Conservation (phyloP, 2,329 filamentous ascomycete species). For the Xylariaceae sp. region DNA sequence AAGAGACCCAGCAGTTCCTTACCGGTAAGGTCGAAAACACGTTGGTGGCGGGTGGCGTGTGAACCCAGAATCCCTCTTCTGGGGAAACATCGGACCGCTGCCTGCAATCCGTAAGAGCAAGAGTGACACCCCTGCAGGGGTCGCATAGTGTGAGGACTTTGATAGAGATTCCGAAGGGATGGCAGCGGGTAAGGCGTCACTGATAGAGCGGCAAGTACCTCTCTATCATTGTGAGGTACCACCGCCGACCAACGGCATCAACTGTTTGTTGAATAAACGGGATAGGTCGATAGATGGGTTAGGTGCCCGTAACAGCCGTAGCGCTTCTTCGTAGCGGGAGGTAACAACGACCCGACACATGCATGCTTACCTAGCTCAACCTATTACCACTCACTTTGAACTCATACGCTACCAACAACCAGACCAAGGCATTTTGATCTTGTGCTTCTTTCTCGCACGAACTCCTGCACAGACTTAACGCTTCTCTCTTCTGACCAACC, state of each 20-base stretch:
- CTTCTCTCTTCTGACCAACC: neutral
- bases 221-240: no score
- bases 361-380: neutral
- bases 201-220: neutral
- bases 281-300: neutral
- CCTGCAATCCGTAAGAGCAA: no score
- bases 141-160: neutral
- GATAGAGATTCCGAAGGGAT: neutral
- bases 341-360: neutral
- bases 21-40: neutral
- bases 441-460: neutral
- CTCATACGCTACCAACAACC: no score
- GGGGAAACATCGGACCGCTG: conserved; percentile 28
- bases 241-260: no score
- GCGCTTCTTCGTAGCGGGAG: neutral
- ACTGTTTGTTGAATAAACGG: neutral
- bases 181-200: neutral
- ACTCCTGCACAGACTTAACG: neutral
- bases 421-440: neutral
- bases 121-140: neutral
- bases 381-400: neutral
- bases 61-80: conserved; percentile 5
- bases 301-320: neutral
- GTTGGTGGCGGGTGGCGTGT: neutral
- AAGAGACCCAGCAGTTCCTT: neutral